Base-by-base conservation (phyloP, 441 rosid genomes). In the Eugenia klotzschiana region DNA sequence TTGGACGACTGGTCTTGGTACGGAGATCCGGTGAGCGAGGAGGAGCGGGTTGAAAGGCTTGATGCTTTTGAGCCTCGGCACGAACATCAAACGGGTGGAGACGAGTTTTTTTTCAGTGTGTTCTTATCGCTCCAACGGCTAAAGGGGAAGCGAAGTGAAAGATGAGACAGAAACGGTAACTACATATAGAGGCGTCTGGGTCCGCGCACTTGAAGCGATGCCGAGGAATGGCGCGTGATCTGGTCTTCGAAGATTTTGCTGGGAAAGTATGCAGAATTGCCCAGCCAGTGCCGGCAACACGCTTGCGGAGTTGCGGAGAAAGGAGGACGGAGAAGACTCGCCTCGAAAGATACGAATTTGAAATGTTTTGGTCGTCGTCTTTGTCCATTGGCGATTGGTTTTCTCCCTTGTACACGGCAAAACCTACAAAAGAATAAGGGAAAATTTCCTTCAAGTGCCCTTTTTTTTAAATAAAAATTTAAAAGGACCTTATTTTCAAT, bases 281-380 rank as follows among this genome's bases (percentile, higher is more conserved):
- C 22, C 20, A 9, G 3, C 11, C 10, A 3, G 72, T 3, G 72
- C 3, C 3, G 4, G 5, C 0, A 0, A 60, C 23, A 1, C 1
- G 0, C 73, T 27, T 2, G 40, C 73, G 8, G 43, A 16, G 7
- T 1, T 64, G 74, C 43, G 33, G 74, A 2, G 43, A 64, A 64
- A 5, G 0, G 7, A 29, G 14, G 0, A 33, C 22, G 1, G 43
- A 2, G 4, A 0, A 64, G 74, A 18, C 2, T 20, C 43, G 2
- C 43, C n/a, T 8, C 4, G 8, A 5, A 33, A 2, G 74, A 41
- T 3, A 8, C 4, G 46, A 64, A 33, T 8, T 4, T 18, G 4
- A 40, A 0, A 29, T 3, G 73, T 29, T 3, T 3, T 4, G 0
- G 22, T 27, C 1, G 72, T 16, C n/a, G 23, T 60, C n/a, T 0